Conservation (phyloP, 768 basidiomycete genomes). For the Pisolithus marmoratus region DNA sequence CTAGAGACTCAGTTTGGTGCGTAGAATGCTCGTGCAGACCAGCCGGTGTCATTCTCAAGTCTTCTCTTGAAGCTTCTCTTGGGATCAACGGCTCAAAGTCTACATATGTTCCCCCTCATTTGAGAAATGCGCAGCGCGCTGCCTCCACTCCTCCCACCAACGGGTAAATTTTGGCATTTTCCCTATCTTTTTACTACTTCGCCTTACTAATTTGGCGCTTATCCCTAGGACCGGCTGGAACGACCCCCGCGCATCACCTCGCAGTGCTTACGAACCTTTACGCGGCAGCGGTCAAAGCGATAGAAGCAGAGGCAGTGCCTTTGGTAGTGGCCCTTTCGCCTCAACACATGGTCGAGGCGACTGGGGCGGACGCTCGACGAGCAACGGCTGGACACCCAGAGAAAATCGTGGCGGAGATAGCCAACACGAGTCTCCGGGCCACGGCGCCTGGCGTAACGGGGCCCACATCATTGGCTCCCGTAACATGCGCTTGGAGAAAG, state of each 20-base stretch:
- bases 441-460: slow-evolving; percentile 85
- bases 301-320: slow-evolving; percentile 34
- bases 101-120: slow-evolving; percentile 85
- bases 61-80: slow-evolving; percentile 53
- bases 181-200: slow-evolving; percentile 5
- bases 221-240: slow-evolving; percentile 59
- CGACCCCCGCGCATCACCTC: slow-evolving; percentile 68
- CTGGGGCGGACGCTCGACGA: slow-evolving; percentile 37
- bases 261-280: slow-evolving; percentile 37
- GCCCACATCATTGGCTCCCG: slow-evolving; percentile 78
- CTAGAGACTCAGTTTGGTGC: slow-evolving; percentile 73
- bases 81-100: slow-evolving; percentile 64
- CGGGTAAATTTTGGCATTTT: slow-evolving; percentile 39
- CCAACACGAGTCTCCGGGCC: slow-evolving; percentile 40
- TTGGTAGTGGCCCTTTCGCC: slow-evolving; percentile 33
- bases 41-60: slow-evolving; percentile 1
- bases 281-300: slow-evolving; percentile 36
- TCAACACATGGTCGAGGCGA: slow-evolving; percentile 33
- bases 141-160: slow-evolving; percentile 49
- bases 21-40: slow-evolving; percentile 19
- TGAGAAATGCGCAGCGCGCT: slow-evolving; percentile 84
- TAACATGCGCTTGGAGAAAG: slow-evolving; percentile 89
- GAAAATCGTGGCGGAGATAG: slow-evolving; percentile 26
- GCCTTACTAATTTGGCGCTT: slow-evolving; percentile 15
- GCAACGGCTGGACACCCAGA: slow-evolving; percentile 33